Evolutionary conservation across 2,329 filamentous ascomycete species (phyloP).

Genomic region (Boeremia lycopersici): DNA sequence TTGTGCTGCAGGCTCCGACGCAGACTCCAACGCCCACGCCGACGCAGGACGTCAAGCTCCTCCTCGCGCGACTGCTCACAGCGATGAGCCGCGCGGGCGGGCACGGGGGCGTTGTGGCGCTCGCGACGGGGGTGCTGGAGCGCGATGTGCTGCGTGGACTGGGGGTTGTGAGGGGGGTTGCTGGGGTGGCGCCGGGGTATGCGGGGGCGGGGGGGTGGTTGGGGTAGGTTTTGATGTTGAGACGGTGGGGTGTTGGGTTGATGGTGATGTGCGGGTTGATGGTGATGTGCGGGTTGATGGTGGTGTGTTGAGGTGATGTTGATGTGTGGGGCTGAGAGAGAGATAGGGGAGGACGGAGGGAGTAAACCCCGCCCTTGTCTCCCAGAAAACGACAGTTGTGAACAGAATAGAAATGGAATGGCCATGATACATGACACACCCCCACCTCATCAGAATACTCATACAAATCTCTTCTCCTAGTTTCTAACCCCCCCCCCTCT

Average conservation of each 20-base stretch:
- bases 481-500: background rate
- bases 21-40: too few species aligned
- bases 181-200: conserved; percentile 7
- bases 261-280: too few species aligned
- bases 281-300: too few species aligned
- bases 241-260: too few species aligned
- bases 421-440: too few species aligned
- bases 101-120: background rate
- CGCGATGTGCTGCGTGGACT: conserved; percentile 3
- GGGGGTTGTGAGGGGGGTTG: conserved; percentile 4
- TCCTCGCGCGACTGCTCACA: background rate
- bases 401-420: too few species aligned
- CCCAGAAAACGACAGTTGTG: too few species aligned
- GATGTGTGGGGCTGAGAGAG: too few species aligned
- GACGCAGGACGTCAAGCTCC: conserved; percentile 9
- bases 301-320: too few species aligned
- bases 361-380: too few species aligned
- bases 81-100: background rate
- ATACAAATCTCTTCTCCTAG: background rate
- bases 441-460: too few species aligned
- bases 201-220: conserved; percentile 2
- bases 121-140: background rate
- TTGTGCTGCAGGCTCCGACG: conserved; percentile 36
- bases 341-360: too few species aligned
- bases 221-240: background rate